Base-by-base conservation (phyloP, 345 rosid species). In the Durio zibethinus region DNA sequence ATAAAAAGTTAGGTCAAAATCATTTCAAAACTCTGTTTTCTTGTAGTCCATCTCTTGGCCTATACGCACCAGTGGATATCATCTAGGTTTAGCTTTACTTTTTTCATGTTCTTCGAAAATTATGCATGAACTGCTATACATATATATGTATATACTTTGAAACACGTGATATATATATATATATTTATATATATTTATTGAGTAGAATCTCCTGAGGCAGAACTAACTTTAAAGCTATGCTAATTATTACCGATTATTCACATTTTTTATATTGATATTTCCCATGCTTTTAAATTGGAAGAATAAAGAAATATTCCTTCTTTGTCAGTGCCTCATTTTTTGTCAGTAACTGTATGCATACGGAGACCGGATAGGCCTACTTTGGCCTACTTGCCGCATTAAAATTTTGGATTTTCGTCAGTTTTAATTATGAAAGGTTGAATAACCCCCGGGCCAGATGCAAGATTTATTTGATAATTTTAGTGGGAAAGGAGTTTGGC, bases 141-240 rank as follows among this genome's bases (percentile, higher is more conserved):
- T 18, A 48, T 48, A 48, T 18, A 10, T n/a, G 10, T 63, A n/a
- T n/a, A 48, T 48, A 4, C 4, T 42, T 14, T 25, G 56, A 47
- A 69, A 45, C 56, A 25, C 38, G 73, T 69, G 56, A 68, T 68
- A n/a, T n/a, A n/a, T n/a, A n/a, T n/a, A n/a, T n/a, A n/a, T n/a
- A n/a, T n/a, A n/a, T n/a, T n/a, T n/a, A n/a, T 45, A 20, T 25
- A 25, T 15, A 0, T 45, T 7, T 23, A 43, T 12, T 67, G 3
- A 25, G 36, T 45, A 54, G 73, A 69, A 69, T 69, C 56, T 31
- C 59, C n/a, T 20, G 2, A 53, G 10, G 25, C 59, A n/a, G 2
- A 52, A 18, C 21, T 53, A 40, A 0, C 52, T 42, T 23, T 12
- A 67, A 67, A 67, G 50, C 8, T 66, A 25, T 40, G 52, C 20